phyloP scores from a whole-genome alignment of 1,284 basidiomycete genomes.

The Amylostereum areolatum region DNA sequence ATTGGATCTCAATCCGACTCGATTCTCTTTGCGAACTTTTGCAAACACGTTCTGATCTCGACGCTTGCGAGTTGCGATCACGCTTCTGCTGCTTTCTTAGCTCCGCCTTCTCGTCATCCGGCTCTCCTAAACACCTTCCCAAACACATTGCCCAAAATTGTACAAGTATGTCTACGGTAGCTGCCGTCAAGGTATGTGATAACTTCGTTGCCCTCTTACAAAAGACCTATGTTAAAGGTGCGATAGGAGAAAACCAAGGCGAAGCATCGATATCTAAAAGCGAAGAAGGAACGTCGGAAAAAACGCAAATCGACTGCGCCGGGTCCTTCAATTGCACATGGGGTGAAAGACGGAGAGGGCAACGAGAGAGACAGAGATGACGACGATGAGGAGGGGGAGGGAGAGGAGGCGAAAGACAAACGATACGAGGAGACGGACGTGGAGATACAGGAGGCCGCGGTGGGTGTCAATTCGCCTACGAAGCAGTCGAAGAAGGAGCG shows the following conservation, averaged over 20 bases:
- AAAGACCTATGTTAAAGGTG: too few species aligned
- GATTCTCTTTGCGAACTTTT: too few species aligned
- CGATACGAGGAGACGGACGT: slow-evolving; percentile 22
- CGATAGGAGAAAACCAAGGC: slow-evolving; percentile 27
- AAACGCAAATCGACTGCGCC: slow-evolving; percentile 17
- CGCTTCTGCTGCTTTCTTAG: too few species aligned
- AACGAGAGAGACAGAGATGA: slow-evolving; percentile 11
- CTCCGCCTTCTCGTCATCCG: too few species aligned
- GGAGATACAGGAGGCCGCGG: slow-evolving; percentile 10
- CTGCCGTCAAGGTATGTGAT: too few species aligned
- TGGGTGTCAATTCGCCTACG: neutral
- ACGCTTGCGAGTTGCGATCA: too few species aligned
- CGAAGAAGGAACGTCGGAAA: slow-evolving; percentile 28
- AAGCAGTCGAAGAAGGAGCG: slow-evolving; percentile 17
- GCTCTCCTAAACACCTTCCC: too few species aligned
- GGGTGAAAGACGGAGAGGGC: neutral
- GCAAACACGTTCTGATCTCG: too few species aligned
- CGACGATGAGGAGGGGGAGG: slow-evolving; percentile 12
- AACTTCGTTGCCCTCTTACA: too few species aligned
- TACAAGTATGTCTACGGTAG: too few species aligned
- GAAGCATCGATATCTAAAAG: slow-evolving; percentile 29
- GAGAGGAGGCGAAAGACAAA: slow-evolving; percentile 27
- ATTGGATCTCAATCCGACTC: too few species aligned
- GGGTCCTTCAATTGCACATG: neutral
- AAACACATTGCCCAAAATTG: too few species aligned